Base-by-base conservation (phyloP, 129 eudicot genomes). In the Lactuca saligna region DNA sequence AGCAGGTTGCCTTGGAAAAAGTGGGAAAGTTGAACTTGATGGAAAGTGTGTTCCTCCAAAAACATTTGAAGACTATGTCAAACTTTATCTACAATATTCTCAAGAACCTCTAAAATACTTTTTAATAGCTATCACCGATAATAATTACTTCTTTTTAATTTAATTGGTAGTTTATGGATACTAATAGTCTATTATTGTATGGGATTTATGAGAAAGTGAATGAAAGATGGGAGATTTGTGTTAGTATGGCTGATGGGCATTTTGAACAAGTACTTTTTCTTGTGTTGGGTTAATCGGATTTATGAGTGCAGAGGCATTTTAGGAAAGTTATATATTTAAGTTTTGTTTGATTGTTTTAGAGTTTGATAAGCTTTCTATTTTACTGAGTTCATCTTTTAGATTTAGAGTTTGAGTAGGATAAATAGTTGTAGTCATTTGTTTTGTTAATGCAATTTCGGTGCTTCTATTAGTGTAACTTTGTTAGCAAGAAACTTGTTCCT, bases 1-100 rank as follows among this genome's bases (percentile, higher is more conserved):
- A 75, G 98, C 95, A 2, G 97, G 97, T 16, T 89, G 98, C 56
- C 88, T 93, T 38, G 97, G 96, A 10, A 89, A 82, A 77, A 74
- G 75, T 5, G 95, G 89, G 29, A 89, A 86, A 71, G 98, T 93
- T 65, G 86, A 86, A 55, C 62, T 93, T 59, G 85, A 93, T 68
- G 98, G 95, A 44, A 74, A 81, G 63, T 66, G 71, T 2, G 72
- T 93, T 62, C 95, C 90, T 8, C 85, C 87, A 15, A 93, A 86
- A 64, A 76, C 98, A 0, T 93, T 93, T 66, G 68, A 69, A 41
- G 93, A 83, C 38, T 93, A 93, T 55, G 82, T 87, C 14, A 79
- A 93, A 53, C 90, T 93, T 65, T 93, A 86, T 65, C 55, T 93
- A 4, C 72, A 68, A 37, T 56, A 88, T 14, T 65, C 83, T 17